A percentile compares a stretch with the other conserved stretches of the same genome.
These are phyloP conservation scores for Solanum clarkiae DNA, from an alignment of 257 asterid genomes.

Conservation along the genomic window DNA sequence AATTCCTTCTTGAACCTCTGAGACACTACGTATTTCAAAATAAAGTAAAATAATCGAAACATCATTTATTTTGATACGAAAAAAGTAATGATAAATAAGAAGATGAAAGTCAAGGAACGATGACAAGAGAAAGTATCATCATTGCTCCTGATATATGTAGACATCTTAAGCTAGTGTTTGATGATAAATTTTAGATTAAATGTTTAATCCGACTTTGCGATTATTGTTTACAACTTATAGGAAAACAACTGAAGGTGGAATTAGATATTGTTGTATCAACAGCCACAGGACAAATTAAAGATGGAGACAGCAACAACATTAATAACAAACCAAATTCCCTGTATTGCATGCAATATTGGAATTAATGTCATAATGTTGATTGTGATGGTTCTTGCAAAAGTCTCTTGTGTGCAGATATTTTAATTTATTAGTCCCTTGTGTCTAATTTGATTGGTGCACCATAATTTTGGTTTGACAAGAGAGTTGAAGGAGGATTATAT, in stretches of 20 bases:
- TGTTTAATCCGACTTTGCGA: neutral
- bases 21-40: too few species aligned
- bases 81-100: neutral
- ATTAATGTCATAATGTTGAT: neutral
- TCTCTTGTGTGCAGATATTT: neutral
- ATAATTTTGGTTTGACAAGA: neutral
- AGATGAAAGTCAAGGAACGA: neutral
- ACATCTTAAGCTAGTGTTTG: too few species aligned
- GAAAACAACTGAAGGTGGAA: neutral
- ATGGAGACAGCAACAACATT: neutral
- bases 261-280: neutral
- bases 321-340: neutral
- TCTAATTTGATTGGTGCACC: neutral
- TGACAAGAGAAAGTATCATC: neutral
- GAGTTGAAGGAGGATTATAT: neutral
- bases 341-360: neutral
- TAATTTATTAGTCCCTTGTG: neutral
- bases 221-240: neutral
- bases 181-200: neutral
- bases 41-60: too few species aligned
- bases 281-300: neutral
- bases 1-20: too few species aligned
- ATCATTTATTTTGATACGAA: too few species aligned
- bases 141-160: neutral
- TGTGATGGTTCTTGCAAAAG: neutral